Evolutionary conservation across 345 rosid species (phyloP), one percentile per base, ranked within the genome.

Genomic region (Physaria fendleri): DNA sequence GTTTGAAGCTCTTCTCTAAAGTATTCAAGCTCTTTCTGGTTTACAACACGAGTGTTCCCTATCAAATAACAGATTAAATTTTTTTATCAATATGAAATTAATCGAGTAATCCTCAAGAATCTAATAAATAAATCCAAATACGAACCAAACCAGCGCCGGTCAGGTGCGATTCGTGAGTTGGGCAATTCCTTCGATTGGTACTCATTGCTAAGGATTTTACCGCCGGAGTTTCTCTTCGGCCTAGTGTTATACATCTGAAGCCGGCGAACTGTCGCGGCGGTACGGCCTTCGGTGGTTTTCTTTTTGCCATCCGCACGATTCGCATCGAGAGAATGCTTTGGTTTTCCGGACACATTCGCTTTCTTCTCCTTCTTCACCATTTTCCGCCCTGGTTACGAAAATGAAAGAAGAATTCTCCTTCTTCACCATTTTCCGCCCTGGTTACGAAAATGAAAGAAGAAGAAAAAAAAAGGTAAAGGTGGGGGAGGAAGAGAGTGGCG

Each of bases 111-210:
- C 22, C 15, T 25, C 13, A 25, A 9, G 3, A 46, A 38, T 15
- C 23, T 66, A 35, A n/a, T 29, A 23, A 49, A 4, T 9, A n/a
- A n/a, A n/a, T 45, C 14, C 3, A 32, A 12, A 7, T 2, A 63
- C 78, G 10, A 32, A 88, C 98, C 94, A 18, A 93, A 89, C 93
- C 94, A 89, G 49, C 94, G 82, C 50, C 91, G 81, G 61, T 93
- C 97, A 0, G 94, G 89, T 29, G 78, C 91, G 67, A 93, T 87
- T 32, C 94, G 91, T 0, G 94, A 78, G 40, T 56, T 63, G 8
- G 99, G 99, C 41, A 89, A 68, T 1, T 87, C 90, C 65, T 85
- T 67, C 0, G 97, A 89, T 56, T 89, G 97, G 6, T 79, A 75
- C 47, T 84, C 95, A 32, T 89, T 73, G 74, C 78, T 77, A 64